phyloP scores from a whole-genome alignment of 2,329 filamentous ascomycete species.

The Botrytis fabae region DNA sequence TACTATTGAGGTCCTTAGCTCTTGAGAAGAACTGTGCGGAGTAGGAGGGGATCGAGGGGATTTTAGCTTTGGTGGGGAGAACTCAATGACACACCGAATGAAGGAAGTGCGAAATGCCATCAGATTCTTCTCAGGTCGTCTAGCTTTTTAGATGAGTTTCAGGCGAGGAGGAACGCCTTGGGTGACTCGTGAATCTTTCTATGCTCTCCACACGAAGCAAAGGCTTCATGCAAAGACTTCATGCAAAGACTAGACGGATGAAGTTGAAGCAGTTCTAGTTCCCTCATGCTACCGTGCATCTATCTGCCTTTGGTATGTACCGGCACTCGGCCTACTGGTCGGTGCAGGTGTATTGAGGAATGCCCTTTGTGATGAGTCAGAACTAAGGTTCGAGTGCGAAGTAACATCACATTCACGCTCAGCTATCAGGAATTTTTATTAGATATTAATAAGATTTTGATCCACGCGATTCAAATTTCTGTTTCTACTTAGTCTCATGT shows the following conservation, averaged over 20 bases:
- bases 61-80: background rate
- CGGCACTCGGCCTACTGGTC: background rate
- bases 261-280: background rate
- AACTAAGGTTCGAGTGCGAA: background rate
- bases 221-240: background rate
- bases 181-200: background rate
- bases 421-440: background rate
- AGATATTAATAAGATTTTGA: background rate
- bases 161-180: background rate
- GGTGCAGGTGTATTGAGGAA: background rate
- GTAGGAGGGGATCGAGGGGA: background rate
- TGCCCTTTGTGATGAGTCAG: background rate
- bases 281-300: background rate
- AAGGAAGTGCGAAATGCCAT: background rate
- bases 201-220: background rate
- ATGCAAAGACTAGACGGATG: background rate
- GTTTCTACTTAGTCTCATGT: constrained; percentile 9
- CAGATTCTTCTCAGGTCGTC: background rate
- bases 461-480: background rate
- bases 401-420: background rate
- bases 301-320: background rate
- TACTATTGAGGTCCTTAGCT: background rate
- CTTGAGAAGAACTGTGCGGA: background rate
- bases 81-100: background rate
- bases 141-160: background rate